These are phyloP conservation scores for Aureobasidium sp. DNA, from an alignment of 2,329 filamentous ascomycete species.

Conservation along the genomic window DNA sequence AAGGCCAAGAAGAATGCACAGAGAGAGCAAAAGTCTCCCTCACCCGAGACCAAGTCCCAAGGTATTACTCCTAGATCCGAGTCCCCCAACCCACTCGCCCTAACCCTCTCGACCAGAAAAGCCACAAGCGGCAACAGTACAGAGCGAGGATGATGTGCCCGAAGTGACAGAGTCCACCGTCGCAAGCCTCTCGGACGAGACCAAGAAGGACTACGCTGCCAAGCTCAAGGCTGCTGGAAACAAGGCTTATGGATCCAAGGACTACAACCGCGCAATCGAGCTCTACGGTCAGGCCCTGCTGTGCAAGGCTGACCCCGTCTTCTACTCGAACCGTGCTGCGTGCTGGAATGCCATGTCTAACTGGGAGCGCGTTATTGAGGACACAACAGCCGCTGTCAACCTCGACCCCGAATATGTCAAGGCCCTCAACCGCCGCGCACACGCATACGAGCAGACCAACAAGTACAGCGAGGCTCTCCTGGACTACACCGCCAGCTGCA, in stretches of 20 bases:
- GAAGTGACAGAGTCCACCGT: constrained; percentile 43
- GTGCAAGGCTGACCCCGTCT: constrained; percentile 95
- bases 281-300: constrained; percentile 94
- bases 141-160: constrained; percentile 41
- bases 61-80: background rate
- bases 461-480: constrained; percentile 90
- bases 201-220: constrained; percentile 78
- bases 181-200: constrained; percentile 45
- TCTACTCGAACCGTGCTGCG: constrained; percentile 96
- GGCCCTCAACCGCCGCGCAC: constrained; percentile 90
- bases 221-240: constrained; percentile 95
- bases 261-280: constrained; percentile 88
- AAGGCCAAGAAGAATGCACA: constrained; percentile 64
- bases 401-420: constrained; percentile 97
- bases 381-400: constrained; percentile 88
- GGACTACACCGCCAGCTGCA: constrained; percentile 97
- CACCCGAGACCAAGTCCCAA: constrained; percentile 16
- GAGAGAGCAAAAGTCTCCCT: constrained; percentile 36
- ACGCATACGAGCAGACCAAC: constrained; percentile 89
- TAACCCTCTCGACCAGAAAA: constrained; percentile 20
- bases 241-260: constrained; percentile 90
- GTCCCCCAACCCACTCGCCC: background rate
- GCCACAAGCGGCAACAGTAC: constrained; percentile 27
- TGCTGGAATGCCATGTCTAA: constrained; percentile 91
- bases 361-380: constrained; percentile 94